Conservation (phyloP, 169 alveolate genomes). For the Eimeria sp. region DNA sequence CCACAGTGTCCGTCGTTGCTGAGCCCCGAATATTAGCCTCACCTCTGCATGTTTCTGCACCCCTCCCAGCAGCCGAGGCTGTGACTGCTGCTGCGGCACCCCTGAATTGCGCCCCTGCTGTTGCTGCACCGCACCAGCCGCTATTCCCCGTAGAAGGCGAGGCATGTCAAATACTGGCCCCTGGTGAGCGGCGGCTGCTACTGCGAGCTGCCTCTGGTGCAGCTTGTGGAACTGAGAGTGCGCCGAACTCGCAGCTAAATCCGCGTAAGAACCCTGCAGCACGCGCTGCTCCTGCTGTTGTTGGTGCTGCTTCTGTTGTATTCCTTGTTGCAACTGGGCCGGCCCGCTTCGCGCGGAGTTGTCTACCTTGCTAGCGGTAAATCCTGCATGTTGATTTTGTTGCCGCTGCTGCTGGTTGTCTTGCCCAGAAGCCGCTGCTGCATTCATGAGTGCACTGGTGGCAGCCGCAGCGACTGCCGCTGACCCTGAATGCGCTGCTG, state of each 20-base stretch:
- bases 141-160: constrained; percentile 45
- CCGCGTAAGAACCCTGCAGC: neutral
- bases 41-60: constrained; percentile 53
- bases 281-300: constrained; percentile 5
- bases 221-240: constrained; percentile 14
- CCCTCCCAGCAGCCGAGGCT: constrained; percentile 42
- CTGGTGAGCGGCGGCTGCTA: constrained; percentile 48
- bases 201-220: constrained; percentile 36
- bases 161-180: constrained; percentile 57
- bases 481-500: constrained; percentile 6
- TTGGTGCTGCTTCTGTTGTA: constrained; percentile 46
- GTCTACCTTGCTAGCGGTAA: neutral
- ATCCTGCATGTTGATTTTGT: neutral
- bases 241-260: neutral
- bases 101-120: constrained; percentile 19
- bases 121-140: constrained; percentile 7
- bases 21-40: constrained; percentile 35
- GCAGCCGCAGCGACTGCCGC: constrained; percentile 23
- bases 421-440: neutral
- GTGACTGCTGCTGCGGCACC: constrained; percentile 12
- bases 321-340: neutral
- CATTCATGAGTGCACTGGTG: neutral
- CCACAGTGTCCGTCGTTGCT: constrained; percentile 54
- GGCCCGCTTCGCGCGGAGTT: neutral
- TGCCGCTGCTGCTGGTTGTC: constrained; percentile 7